These are phyloP conservation scores for Chaetomiaceae sp. DNA, from an alignment of 2,329 filamentous ascomycete genomes.

Conservation along the genomic window DNA sequence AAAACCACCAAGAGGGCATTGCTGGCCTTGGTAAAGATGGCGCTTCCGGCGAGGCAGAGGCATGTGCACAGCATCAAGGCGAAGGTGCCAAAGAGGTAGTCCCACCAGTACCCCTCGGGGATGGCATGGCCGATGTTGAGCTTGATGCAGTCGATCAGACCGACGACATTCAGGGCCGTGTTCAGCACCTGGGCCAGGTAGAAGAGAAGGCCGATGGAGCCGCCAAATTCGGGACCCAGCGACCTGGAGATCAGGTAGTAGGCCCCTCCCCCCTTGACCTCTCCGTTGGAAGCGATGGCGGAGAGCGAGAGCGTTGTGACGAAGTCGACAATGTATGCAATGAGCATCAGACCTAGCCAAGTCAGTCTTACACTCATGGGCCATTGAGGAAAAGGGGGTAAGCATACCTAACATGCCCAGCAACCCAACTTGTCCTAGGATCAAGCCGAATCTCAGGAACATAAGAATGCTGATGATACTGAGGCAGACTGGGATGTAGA, in stretches of 20 bases:
- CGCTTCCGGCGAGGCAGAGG: conserved; percentile 74
- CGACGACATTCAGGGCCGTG: conserved; percentile 81
- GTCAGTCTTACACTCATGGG: conserved; percentile 19
- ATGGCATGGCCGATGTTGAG: conserved; percentile 68
- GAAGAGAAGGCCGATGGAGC: conserved; percentile 82
- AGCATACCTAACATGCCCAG: conserved; percentile 68
- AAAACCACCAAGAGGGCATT: conserved; percentile 70
- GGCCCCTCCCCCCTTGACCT: conserved; percentile 79
- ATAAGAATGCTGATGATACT: conserved; percentile 89
- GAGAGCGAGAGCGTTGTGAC: conserved; percentile 82
- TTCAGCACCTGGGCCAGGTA: conserved; percentile 89
- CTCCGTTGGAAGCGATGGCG: conserved; percentile 85
- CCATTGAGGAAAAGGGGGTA: not conserved
- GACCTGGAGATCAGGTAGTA: conserved; percentile 87
- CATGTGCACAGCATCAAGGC: conserved; percentile 67
- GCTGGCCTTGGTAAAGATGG: conserved; percentile 74
- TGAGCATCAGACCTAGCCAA: conserved; percentile 60
- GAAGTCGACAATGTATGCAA: conserved; percentile 77
- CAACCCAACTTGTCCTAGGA: conserved; percentile 75
- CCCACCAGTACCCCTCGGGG: conserved; percentile 68
- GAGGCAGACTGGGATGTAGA: conserved; percentile 83
- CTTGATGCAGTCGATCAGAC: conserved; percentile 75
- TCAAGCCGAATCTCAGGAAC: conserved; percentile 84
- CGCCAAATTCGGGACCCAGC: conserved; percentile 82
- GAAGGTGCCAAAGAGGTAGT: conserved; percentile 69